phyloP scores from a whole-genome alignment of 768 basidiomycete species.

The Pilatotrama ljubarskyi region DNA sequence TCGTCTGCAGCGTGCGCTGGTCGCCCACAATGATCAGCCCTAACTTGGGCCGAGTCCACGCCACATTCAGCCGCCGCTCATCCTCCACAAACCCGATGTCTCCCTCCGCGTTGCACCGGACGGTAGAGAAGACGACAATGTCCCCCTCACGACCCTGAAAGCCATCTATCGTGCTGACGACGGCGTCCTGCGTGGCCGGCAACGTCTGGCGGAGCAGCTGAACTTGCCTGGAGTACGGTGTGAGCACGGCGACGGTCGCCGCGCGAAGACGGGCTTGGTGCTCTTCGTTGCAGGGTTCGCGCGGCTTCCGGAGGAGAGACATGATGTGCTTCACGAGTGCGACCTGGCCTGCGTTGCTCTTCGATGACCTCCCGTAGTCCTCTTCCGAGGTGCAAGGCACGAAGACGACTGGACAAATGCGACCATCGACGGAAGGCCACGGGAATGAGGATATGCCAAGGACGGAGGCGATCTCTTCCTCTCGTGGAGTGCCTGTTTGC shows the following conservation, averaged over 20 bases:
- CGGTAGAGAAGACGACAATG: slow-evolving; percentile 63
- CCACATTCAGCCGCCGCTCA: slow-evolving; percentile 60
- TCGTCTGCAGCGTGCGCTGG: slow-evolving; percentile 45
- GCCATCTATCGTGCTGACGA: slow-evolving; percentile 55
- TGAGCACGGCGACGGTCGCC: slow-evolving; percentile 46
- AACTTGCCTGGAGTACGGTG: slow-evolving; percentile 63
- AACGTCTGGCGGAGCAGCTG: slow-evolving; percentile 43
- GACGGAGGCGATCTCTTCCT: slow-evolving; percentile 29
- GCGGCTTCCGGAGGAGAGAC: slow-evolving; percentile 38
- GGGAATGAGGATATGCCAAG: slow-evolving; percentile 50
- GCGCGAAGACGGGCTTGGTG: background rate
- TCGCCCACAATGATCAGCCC: slow-evolving; percentile 65
- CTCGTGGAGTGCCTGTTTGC: slow-evolving; percentile 41
- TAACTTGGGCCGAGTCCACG: slow-evolving; percentile 65
- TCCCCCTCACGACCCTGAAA: slow-evolving; percentile 73
- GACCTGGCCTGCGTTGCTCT: slow-evolving; percentile 61
- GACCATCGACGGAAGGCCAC: slow-evolving; percentile 48
- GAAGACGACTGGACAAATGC: slow-evolving; percentile 54
- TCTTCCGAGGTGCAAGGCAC: slow-evolving; percentile 59
- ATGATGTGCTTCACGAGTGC: slow-evolving; percentile 51
- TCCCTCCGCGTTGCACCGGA: slow-evolving; percentile 56
- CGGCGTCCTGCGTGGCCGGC: slow-evolving; percentile 32
- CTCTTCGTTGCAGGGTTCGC: background rate
- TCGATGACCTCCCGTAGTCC: slow-evolving; percentile 58
- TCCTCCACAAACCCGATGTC: slow-evolving; percentile 72